Percentiles rank a stretch among this genome's conserved stretches.
phyloP scores from a whole-genome alignment of 2,329 filamentous ascomycete genomes.

The Ascochyta viciae-villosae region DNA sequence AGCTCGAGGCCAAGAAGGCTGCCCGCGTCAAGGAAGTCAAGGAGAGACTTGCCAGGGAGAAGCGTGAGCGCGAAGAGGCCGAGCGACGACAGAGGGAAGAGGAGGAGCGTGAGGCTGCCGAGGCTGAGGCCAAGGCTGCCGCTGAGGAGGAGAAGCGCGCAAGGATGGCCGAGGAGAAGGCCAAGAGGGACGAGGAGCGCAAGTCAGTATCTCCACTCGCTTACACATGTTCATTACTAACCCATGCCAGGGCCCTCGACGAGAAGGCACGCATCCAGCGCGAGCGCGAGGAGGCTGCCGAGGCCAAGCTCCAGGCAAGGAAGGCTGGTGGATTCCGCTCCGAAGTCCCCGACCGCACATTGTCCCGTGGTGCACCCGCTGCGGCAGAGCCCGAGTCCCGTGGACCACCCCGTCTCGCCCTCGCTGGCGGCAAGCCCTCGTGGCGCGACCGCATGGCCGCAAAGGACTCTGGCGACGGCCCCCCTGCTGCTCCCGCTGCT shows the following conservation, averaged over 20 bases:
- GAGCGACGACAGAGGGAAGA: slow-evolving; percentile 81
- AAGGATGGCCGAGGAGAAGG: slow-evolving; percentile 74
- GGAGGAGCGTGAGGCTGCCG: slow-evolving; percentile 78
- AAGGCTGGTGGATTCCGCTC: slow-evolving; percentile 51
- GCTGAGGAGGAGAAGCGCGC: slow-evolving; percentile 81
- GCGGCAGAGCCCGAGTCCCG: slow-evolving; percentile 34
- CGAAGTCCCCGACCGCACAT: slow-evolving; percentile 45
- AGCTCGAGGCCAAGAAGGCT: slow-evolving; percentile 90
- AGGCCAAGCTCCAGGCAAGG: slow-evolving; percentile 75
- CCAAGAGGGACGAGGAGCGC: slow-evolving; percentile 64
- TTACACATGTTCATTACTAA: background rate
- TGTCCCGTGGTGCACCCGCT: slow-evolving; percentile 26
- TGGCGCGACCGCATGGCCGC: slow-evolving; percentile 77
- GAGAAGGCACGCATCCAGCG: slow-evolving; percentile 71
- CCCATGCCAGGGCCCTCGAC: slow-evolving; percentile 63
- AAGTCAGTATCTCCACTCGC: slow-evolving; percentile 53
- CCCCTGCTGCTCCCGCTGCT: slow-evolving; percentile 45
- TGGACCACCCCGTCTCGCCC: slow-evolving; percentile 67
- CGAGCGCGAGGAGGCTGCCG: slow-evolving; percentile 86
- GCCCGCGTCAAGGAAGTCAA: slow-evolving; percentile 86
- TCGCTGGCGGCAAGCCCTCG: slow-evolving; percentile 68
- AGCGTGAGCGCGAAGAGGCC: slow-evolving; percentile 81
- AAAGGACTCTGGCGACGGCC: slow-evolving; percentile 44
- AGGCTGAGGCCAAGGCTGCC: slow-evolving; percentile 84
- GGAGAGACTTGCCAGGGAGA: slow-evolving; percentile 83